Base-by-base conservation (phyloP, 495 filamentous ascomycete species). In the Glutinoglossum americanum region DNA sequence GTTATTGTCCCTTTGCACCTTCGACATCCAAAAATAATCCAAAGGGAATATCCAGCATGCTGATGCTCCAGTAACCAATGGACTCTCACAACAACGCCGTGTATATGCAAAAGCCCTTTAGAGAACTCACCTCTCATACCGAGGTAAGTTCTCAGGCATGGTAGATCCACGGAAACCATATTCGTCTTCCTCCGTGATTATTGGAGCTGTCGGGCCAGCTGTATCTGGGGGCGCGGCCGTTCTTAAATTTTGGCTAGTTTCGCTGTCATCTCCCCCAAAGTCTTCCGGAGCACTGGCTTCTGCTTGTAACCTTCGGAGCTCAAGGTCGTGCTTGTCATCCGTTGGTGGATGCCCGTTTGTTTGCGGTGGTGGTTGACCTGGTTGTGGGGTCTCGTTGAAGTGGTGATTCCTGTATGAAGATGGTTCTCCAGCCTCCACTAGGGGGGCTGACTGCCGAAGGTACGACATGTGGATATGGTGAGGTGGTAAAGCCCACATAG, bases 321-420 rank as follows among this genome's bases (percentile, higher is more conserved):
- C 86, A 23, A 87, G 73, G 63, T 94, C 90, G 62, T 84, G 80
- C 66, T 95, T 95, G 64, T 95, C 89, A 25, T 88, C 85, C n/a
- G 68, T 69, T 54, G 71, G 69, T 56, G 30, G 23, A 27, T 47
- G 3, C 1, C n/a, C 35, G 33, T 3, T 21, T 53, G 49, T 28
- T 5, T 53, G 19, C 17, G 23, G 15, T 13, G 49, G 13, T 11
- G n/a, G 1, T 13, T 9, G 4, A 23, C 15, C 7, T 25, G 21
- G 47, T 26, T 19, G 6, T 26, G 21, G 21, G 25, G 8, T 28
- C 6, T 51, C 6, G 6, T 7, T 1, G 3, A 7, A 7, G n/a
- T 73, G 68, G 33, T 75, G 70, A 11, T 67, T 63, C 67, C 7
- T 68, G 72, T n/a, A 70, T 71, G 55, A 45, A 19, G 56, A 48